Base-by-base conservation (phyloP, 2,329 filamentous ascomycete genomes). In the Phyllachora maydis region DNA sequence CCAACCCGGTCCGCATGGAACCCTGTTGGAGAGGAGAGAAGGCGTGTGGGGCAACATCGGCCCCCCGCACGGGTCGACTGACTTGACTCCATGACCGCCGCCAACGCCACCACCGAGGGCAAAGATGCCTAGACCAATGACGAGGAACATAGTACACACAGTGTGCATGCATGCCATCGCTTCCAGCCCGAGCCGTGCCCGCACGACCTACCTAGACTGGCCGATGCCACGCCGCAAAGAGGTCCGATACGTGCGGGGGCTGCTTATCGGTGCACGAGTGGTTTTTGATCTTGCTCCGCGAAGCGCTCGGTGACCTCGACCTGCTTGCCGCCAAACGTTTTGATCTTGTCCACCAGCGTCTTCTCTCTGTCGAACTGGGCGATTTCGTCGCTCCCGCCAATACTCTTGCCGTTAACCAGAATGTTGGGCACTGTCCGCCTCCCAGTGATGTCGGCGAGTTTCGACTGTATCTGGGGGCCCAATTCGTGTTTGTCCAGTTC, bases 391-490 rank as follows among this genome's bases (percentile, higher is more conserved):
- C 79, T 70, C 12, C 88, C 88, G 22, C 88, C 88, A 30, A 95
- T 79, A 46, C 76, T 88, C 45, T 73, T 70, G 21, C 81, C 82
- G 38, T 81, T 78, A 37, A 98, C 60, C 35, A 98, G 59, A 17
- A 95, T 63, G 42, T 98, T 98, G 10, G 88, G 88, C 0, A 98
- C 88, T 0, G 88, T 98, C 29, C 56, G 59, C 23, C 85, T 65
- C 21, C 77, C 76, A 0, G 88, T 95, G 41, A 65, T 73, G 29
- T 70, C 62, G 10, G 48, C 59, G 7, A 98, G 56, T 11, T 66
- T 60, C 7, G 59, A 62, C 47, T 98, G 88, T 19, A 98, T 50
- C 26, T 64, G 49, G 2, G 51, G 40, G 17, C 85, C 88, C 8
- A 90, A 56, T 1, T 68, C 64, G 41, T 93, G 79, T 32, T 68